Base-by-base conservation (phyloP, 164 flowering plant genomes). In the Annona squamosa region DNA sequence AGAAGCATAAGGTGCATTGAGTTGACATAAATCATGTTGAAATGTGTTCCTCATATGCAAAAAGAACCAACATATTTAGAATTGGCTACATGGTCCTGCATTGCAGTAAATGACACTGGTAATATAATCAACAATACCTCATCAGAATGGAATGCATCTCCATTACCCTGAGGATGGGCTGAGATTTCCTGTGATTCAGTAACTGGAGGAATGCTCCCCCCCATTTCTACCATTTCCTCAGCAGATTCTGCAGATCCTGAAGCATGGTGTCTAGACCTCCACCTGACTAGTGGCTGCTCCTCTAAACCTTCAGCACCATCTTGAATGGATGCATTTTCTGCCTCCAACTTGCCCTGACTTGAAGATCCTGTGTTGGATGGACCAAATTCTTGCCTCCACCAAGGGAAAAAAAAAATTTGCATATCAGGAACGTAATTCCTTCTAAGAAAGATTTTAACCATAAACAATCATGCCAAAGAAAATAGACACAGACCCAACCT, bases 301-400 rank as follows among this genome's bases (percentile, higher is more conserved):
- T 91, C 98, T 62, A 77, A 78, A 77, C 86, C 97, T 76, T 89
- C 91, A 74, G 72, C 77, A 73, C 88, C 92, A 75, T 86, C 92
- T 69, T 78, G 89, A 63, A 80, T 46, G 65, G 85, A 89, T 68
- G 92, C 79, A 77, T 85, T 85, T 78, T 90, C 94, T 47, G 77
- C 77, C 75, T 85, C 90, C 83, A 85, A 63, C 77, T 86, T 86
- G 41, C 46, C 68, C 69, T 75, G 75, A 76, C 76, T 78, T 67
- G 80, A 77, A 62, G 73, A 48, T 72, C 69, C 76, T 46, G 61
- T 65, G 65, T 78, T 52, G 76, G 74, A 72, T 67, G 76, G 72
- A 75, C 83, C 75, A 79, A 77, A 44, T 41, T 68, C 78, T 78
- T 77, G 81, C 76, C 84, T 80, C 56, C 73, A 83, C 37, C 63